Conservation (phyloP, 352 stramenopile species). For the Phytophthora sojae region DNA sequence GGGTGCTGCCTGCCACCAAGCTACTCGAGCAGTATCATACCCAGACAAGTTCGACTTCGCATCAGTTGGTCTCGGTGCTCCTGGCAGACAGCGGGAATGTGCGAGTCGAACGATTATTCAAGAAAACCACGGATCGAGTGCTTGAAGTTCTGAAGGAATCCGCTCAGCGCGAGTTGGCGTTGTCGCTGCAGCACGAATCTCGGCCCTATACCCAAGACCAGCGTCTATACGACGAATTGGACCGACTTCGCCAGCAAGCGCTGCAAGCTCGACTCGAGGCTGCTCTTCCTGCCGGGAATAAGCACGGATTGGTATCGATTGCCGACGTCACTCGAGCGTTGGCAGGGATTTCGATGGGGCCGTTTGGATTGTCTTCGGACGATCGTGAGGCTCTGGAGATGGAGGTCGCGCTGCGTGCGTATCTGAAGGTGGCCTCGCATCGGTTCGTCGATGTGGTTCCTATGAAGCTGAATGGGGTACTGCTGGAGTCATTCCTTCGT, state of each 20-base stretch:
- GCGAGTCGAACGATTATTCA: conserved; percentile 33
- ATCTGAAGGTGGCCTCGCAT: conserved; percentile 42
- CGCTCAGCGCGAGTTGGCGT: conserved; percentile 22
- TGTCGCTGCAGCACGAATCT: conserved; percentile 38
- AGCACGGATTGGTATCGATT: conserved; percentile 20
- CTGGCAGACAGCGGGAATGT: conserved; percentile 6
- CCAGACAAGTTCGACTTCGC: conserved; percentile 30
- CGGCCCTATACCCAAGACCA: conserved; percentile 50
- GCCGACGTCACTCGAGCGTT: conserved; percentile 23
- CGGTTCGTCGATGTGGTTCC: conserved; percentile 49
- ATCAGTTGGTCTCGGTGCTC: conserved; percentile 26
- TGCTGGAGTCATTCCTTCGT: conserved; percentile 38
- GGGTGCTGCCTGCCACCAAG: conserved; percentile 35
- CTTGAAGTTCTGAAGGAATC: conserved; percentile 13
- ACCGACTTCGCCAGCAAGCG: conserved; percentile 28
- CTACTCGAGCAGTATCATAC: conserved; percentile 37
- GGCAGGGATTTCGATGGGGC: conserved; percentile 12
- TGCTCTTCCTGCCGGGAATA: conserved; percentile 16
- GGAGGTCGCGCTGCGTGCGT: conserved; percentile 41
- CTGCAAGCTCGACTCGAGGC: conserved; percentile 29
- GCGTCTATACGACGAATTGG: conserved; percentile 35
- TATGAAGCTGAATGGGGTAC: conserved; percentile 46
- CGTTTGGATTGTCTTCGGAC: conserved; percentile 28
- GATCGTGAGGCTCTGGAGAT: conserved; percentile 51
- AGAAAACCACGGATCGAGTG: conserved; percentile 13